Evolutionary conservation across 225 moss, liverwort and hornwort species (phyloP).

Genomic region (Polytrichum commune): DNA sequence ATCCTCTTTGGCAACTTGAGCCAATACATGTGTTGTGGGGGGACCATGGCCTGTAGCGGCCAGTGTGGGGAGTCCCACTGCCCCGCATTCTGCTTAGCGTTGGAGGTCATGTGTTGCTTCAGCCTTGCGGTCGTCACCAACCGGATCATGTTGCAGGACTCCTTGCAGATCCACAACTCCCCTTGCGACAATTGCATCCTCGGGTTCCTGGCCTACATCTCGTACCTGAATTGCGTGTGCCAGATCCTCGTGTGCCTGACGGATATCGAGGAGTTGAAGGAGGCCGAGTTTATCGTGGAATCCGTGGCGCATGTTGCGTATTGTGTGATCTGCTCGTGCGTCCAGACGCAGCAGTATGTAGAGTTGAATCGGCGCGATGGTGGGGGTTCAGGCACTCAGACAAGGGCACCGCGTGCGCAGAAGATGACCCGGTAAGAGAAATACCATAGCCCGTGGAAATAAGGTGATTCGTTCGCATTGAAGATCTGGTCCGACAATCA

Average conservation of each 20-base stretch:
- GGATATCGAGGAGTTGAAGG: conserved; percentile 11
- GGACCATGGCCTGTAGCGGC: conserved; percentile 78
- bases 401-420: conserved; percentile 14
- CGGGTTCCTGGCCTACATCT: conserved; percentile 45
- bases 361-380: conserved; percentile 64
- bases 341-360: conserved; percentile 73
- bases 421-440: conserved; percentile 28
- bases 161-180: conserved; percentile 51
- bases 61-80: conserved; percentile 44
- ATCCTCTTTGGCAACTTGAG: conserved; percentile 60
- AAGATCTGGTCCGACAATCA: too few species aligned
- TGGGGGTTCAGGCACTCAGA: neutral
- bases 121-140: conserved; percentile 52
- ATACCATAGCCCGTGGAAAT: too few species aligned
- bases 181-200: conserved; percentile 79
- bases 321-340: conserved; percentile 67
- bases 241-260: conserved; percentile 43
- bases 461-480: too few species aligned
- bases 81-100: conserved; percentile 51
- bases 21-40: conserved; percentile 66
- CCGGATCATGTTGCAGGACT: conserved; percentile 57
- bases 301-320: conserved; percentile 59
- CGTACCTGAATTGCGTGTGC: conserved; percentile 62
- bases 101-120: conserved; percentile 60
- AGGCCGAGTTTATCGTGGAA: conserved; percentile 34